Base-by-base conservation (phyloP, 2,329 filamentous ascomycete genomes). In the Colletotrichum sidae region DNA sequence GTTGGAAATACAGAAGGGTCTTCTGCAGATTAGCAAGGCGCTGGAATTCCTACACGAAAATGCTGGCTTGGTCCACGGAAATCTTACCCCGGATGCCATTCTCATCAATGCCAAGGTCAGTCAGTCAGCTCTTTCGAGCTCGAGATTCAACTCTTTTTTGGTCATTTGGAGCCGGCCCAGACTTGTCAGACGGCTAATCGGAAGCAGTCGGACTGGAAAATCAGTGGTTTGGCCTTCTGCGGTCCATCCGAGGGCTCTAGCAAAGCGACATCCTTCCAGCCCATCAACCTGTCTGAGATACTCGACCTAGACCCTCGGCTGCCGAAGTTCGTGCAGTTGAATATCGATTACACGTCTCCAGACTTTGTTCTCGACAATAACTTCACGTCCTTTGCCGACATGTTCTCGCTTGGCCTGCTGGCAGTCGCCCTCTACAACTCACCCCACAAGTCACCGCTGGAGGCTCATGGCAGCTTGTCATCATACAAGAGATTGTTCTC, bases 11-110 rank as follows among this genome's bases (percentile, higher is more conserved):
- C 96, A 99, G 77, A 99, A 99, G 79, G 96, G 96, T 0, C 78
- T 99, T 68, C 81, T 98, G 67, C 96, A 99, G 77, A 87, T 99
- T 68, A 94, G 91, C 73, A 97, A 97, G 76, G 95, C 94, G 3
- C 83, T 98, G 37, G 95, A 98, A 78, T 98, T 98, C 75, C 80
- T 98, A 66, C 95, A 98, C 75, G 95, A 98, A 75, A 97, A 95
- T 75, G 95, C 95, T 9, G 93, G 93, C 1, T 84, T 99, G 53
- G 93, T 98, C 0, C 96, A 99, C 78, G 93, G 92, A 52, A 99
- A 99, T 75, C 78, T 99, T 69, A 98, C 94, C 0, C 96, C 96
- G 0, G 95, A 98, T 69, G 92, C 94, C 15, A 89, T 99, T 69
- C 91, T 97, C 69, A 89, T 99, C 77, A 99, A 99, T 79, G 88